These are phyloP conservation scores for Yamadazyma phyllophila DNA, from an alignment of 805 yeast species.

Conservation along the genomic window DNA sequence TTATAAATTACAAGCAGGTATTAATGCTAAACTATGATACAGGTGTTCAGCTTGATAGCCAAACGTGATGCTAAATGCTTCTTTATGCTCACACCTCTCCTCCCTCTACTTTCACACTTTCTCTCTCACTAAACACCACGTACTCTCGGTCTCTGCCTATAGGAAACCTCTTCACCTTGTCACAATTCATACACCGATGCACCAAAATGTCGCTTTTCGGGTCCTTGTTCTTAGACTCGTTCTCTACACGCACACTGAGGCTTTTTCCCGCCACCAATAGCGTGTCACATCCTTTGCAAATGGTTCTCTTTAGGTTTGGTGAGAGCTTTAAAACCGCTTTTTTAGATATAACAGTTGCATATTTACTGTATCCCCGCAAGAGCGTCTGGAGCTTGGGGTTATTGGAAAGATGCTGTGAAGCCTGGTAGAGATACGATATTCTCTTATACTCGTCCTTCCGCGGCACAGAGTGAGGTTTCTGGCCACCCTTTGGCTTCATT, in stretches of 20 bases:
- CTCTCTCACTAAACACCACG: constrained; percentile 44
- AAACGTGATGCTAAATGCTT: no score
- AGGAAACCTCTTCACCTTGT: constrained; percentile 53
- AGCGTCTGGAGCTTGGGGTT: constrained; percentile 38
- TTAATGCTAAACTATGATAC: no score
- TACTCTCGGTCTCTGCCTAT: constrained; percentile 55
- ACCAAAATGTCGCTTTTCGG: constrained; percentile 47
- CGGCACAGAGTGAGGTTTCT: constrained; percentile 36
- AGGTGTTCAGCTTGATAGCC: no score
- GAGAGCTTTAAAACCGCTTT: constrained; percentile 64
- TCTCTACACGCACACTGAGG: constrained; percentile 37
- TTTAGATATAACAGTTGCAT: constrained; percentile 60
- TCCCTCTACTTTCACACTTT: constrained; percentile 12
- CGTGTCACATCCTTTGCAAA: constrained; percentile 67
- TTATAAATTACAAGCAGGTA: no score
- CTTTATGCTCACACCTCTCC: not conserved
- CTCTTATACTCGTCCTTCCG: constrained; percentile 61
- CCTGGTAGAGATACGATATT: constrained; percentile 57
- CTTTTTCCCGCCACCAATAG: constrained; percentile 49
- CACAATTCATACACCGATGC: constrained; percentile 53
- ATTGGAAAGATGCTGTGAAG: constrained; percentile 36
- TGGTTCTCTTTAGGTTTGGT: constrained; percentile 61
- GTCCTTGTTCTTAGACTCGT: constrained; percentile 32
- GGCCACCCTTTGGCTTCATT: constrained; percentile 10
- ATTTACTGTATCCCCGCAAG: constrained; percentile 54